Base-by-base conservation (phyloP, 2,329 filamentous ascomycete species). In the Cryphonectria nitschkei region DNA sequence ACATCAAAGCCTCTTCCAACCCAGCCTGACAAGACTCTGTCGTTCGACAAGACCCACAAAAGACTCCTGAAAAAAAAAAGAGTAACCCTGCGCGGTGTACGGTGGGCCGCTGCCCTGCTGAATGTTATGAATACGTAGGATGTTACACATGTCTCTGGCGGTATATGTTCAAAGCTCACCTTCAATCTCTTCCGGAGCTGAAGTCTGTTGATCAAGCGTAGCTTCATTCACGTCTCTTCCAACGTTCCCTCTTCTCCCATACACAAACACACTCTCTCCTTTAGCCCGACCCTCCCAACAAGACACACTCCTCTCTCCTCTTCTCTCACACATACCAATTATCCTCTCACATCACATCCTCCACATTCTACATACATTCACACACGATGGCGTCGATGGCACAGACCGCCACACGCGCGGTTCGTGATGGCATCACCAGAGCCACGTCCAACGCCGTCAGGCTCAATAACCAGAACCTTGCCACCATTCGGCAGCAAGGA, bases 391-490 rank as follows among this genome's bases (percentile, higher is more conserved):
- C 63, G 63, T 11, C 63, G 14, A 65, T 65, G 29, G 29, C 43
- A 26, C 63, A 65, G 43, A 19, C 58, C 22, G 58, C 58, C 32
- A n/a, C 58, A 1, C 32, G 58, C 3, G 32, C 58, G 32, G 34
- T 61, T 14, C 58, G 58, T 39, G 58, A 61, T 9, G 58, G 58
- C 58, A 32, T 39, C 58, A 39, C 58, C 32, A 65, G 43, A 43
- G 16, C 26, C 26, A 9, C 32, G 43, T 43, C 63, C 41, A 29
- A n/a, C 43, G 63, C 63, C 63, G 9, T 52, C 29, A 65, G 43
- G 41, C 63, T 65, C 43, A 65, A 37, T 43, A 65, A 65, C 63
- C 39, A 52, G 43, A 65, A 65, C 14, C 63, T 65, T 2, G 41
- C 63, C 29, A 8, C 63, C 26, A 65, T 65, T 29, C 43, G 41